Conservation (phyloP, 164 flowering plant genomes). For the Liquidambar formosana region DNA sequence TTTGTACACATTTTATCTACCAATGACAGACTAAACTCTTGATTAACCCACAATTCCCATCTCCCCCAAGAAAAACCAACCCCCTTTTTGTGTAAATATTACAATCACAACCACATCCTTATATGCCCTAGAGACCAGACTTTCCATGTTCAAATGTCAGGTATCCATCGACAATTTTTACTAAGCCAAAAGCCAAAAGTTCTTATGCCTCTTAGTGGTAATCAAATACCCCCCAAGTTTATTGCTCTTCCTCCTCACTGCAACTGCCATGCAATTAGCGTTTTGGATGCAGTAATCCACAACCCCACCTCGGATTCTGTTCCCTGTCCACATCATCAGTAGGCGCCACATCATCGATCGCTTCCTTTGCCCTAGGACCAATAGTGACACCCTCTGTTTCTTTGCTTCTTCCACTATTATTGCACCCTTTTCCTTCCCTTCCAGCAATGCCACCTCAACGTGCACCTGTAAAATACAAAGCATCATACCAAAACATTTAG, state of each 20-base stretch:
- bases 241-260: conserved; percentile 31
- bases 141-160: neutral
- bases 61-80: too few species aligned
- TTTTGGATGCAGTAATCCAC: conserved; percentile 41
- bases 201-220: conserved; percentile 40
- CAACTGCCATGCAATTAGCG: conserved; percentile 37
- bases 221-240: conserved; percentile 41
- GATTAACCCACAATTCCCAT: neutral
- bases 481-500: too few species aligned
- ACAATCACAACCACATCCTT: neutral
- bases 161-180: neutral
- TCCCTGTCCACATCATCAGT: conserved; percentile 25
- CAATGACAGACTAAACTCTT: neutral
- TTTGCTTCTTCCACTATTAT: conserved; percentile 41
- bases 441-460: conserved; percentile 29
- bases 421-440: conserved; percentile 43
- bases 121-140: neutral
- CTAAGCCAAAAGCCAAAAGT: conserved; percentile 46
- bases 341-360: conserved; percentile 21
- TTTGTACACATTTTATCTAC: neutral
- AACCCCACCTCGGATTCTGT: conserved; percentile 4
- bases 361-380: conserved; percentile 39
- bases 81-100: too few species aligned
- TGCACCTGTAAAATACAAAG: conserved; percentile 25
- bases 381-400: conserved; percentile 23